phyloP scores from a whole-genome alignment of 768 basidiomycete species.

The Hysterangium stoloniferum region DNA sequence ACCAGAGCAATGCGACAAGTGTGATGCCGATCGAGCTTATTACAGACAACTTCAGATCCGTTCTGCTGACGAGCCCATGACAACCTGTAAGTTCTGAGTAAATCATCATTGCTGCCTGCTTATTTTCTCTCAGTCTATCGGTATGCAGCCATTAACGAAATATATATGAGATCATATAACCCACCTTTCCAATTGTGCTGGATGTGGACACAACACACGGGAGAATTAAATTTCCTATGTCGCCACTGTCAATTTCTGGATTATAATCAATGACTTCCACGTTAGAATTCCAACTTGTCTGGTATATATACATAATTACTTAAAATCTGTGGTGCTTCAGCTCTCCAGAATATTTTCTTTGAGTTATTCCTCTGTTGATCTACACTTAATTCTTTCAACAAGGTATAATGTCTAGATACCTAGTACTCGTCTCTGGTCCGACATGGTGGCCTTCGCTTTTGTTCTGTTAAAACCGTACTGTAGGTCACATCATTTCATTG shows the following conservation, averaged over 20 bases:
- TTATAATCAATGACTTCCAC: no score
- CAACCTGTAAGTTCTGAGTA: conserved; percentile 31
- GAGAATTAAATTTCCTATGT: conserved; percentile 1
- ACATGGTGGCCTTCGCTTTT: no score
- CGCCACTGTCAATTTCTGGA: no score
- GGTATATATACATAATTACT: no score
- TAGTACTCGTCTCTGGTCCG: conserved; percentile 36
- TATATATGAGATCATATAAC: not conserved
- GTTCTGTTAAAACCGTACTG: no score
- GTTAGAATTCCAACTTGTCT: no score
- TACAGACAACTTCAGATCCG: conserved; percentile 96
- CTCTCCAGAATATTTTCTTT: no score
- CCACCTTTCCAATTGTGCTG: conserved; percentile 1
- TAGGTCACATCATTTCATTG: not conserved
- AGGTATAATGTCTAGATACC: conserved; percentile 48
- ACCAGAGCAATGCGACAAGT: conserved; percentile 59
- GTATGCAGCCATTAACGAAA: conserved; percentile 5
- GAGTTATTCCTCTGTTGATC: no score
- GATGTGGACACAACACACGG: conserved; percentile 10
- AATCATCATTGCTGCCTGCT: not conserved
- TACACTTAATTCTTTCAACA: no score
- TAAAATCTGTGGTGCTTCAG: no score
- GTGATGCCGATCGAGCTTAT: conserved; percentile 80
- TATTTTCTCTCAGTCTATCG: not conserved
- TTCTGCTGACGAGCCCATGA: conserved; percentile 91